Conservation (phyloP, 495 filamentous ascomycete genomes). For the Aspergillus diversus region DNA sequence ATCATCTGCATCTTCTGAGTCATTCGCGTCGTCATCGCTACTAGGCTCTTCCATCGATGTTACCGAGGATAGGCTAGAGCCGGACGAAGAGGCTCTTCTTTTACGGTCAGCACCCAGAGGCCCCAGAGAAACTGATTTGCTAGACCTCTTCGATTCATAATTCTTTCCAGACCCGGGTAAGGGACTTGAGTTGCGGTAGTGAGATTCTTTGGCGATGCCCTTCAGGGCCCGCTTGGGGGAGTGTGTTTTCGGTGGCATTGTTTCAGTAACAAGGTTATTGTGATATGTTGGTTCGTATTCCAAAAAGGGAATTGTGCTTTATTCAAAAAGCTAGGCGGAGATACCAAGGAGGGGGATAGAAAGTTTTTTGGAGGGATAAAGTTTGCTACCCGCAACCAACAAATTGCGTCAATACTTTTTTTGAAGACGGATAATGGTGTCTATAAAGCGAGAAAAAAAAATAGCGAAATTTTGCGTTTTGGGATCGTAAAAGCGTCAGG, state of each 20-base stretch:
- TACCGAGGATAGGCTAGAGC: constrained; percentile 50
- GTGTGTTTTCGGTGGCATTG: constrained; percentile 36
- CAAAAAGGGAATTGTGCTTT: constrained; percentile 6
- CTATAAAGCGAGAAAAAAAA: constrained; percentile 5
- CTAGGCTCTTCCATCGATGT: constrained; percentile 45
- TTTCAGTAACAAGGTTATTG: constrained; percentile 19
- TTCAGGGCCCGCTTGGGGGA: constrained; percentile 40
- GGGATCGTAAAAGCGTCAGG: constrained; percentile 24
- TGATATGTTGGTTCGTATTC: constrained; percentile 2
- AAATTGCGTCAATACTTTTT: constrained; percentile 29
- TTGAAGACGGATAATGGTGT: constrained; percentile 3
- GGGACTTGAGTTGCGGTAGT: constrained; percentile 31
- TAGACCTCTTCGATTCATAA: constrained; percentile 31
- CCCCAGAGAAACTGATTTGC: constrained; percentile 29
- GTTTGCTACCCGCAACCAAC: constrained; percentile 29
- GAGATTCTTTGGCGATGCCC: constrained; percentile 30
- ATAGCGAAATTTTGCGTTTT: constrained; percentile 10
- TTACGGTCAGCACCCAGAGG: constrained; percentile 35
- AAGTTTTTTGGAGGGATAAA: constrained; percentile 18
- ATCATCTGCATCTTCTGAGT: constrained; percentile 53
- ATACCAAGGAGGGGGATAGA: constrained; percentile 3
- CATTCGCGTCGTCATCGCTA: constrained; percentile 37
- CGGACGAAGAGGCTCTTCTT: constrained; percentile 44
- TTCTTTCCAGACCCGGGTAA: constrained; percentile 14
- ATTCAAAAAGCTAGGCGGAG: constrained; percentile 1